Base-by-base conservation (phyloP, 2,329 filamentous ascomycete species). In the Nannizziopsis arthrosporioides region DNA sequence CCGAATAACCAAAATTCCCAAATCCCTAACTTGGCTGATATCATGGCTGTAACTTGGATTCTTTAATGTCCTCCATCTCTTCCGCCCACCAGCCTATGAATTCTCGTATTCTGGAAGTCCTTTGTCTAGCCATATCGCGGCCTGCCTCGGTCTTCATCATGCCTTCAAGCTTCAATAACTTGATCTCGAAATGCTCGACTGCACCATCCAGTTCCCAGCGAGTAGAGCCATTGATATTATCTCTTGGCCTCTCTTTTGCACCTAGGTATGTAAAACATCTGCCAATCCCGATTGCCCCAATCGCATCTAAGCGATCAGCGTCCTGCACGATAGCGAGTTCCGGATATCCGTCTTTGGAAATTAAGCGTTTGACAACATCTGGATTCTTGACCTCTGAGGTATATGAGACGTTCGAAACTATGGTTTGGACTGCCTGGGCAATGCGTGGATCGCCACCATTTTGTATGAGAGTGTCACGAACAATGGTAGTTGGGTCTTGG, bases 291-390 rank as follows among this genome's bases (percentile, higher is more conserved):
- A 95, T 77, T 0, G 85, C 86, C 1, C 89, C 90, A 43, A 95
- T 81, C 3, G 88, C 85, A 67, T 96, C 90, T n/a, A 96, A 71
- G 5, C 89, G 75, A 68, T 95, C 90, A 3, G 89, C 89, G 64
- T 95, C 90, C 67, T 95, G 89, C 30, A 95, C 87, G 42, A 94
- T 77, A 0, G 79, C 88, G 31, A 92, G 70, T 63, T 92, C 86
- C 1, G 85, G 85, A 61, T 84, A 71, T 3, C 60, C 60, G 5
- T 59, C 60, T 5, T 61, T 62, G 8, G 4, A 5, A n/a, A 93
- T 70, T n/a, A 89, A 70, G 1, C 68, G 64, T n/a, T 64, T 65
- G 7, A 86, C 80, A 10, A 68, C 66, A 5, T 65, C 67, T 1
- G 82, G 81, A 59, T 88, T 73, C 57, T 76, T 77, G 42, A 77